A percentile compares a stretch with the other conserved stretches of the same genome.
Evolutionary conservation across 2,329 filamentous ascomycete species (phyloP).

Genomic region (Coleophoma eucalyptorum): DNA sequence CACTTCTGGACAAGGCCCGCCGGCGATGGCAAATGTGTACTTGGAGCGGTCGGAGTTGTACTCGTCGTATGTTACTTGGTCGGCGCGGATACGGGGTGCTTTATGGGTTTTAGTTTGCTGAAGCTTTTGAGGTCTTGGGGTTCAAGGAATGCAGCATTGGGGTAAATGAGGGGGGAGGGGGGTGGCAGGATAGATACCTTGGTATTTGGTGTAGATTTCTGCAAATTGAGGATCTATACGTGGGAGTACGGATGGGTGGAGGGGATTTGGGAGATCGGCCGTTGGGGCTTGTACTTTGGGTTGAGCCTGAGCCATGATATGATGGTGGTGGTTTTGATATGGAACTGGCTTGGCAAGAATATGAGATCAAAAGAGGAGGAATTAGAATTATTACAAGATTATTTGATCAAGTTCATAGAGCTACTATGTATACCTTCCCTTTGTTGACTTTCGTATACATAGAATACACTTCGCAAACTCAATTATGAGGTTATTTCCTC

Average conservation of each 20-base stretch:
- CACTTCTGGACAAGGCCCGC: conserved; percentile 13
- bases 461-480: no score
- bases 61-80: conserved; percentile 18
- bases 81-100: conserved; percentile 14
- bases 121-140: background rate
- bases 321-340: no score
- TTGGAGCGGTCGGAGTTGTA: conserved; percentile 16
- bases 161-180: background rate
- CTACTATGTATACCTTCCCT: no score
- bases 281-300: background rate
- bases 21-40: conserved; percentile 14
- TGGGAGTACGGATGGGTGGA: conserved; percentile 13
- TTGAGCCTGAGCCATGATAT: no score
- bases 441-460: no score
- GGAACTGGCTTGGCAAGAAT: no score
- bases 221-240: conserved; percentile 16
- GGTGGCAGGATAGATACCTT: conserved; percentile 7
- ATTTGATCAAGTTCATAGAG: no score
- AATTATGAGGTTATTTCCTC: no score
- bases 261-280: conserved; percentile 7
- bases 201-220: conserved; percentile 17
- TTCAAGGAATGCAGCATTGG: background rate
- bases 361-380: no score
- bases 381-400: no score
- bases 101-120: background rate